phyloP scores from a whole-genome alignment of 768 basidiomycete species.

The Kwoniella bestiolae region DNA sequence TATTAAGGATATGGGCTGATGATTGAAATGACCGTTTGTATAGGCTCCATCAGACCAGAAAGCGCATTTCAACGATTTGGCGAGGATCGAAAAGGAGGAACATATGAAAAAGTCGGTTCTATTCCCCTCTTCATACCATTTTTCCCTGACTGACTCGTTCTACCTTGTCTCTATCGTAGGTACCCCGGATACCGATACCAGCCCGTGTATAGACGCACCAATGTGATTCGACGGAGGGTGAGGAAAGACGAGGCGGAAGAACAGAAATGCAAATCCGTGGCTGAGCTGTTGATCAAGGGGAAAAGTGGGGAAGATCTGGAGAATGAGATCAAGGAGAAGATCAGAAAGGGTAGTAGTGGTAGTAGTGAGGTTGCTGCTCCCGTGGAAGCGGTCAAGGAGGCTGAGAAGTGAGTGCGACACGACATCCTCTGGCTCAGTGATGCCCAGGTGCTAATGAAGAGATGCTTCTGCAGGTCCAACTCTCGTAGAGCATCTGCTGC shows the following conservation, averaged over 20 bases:
- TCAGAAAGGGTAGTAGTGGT: slow-evolving; percentile 6
- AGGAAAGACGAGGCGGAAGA: slow-evolving; percentile 54
- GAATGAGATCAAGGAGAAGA: slow-evolving; percentile 48
- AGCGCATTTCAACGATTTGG: slow-evolving; percentile 52
- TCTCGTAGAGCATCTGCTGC: slow-evolving; percentile 26
- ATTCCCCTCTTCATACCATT: not conserved
- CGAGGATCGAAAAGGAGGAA: slow-evolving; percentile 54
- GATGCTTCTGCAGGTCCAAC: not conserved
- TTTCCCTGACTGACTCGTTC: not conserved
- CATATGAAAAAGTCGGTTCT: slow-evolving; percentile 51
- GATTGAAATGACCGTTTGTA: too few species aligned
- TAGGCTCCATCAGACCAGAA: slow-evolving; percentile 50
- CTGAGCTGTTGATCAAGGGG: slow-evolving; percentile 48
- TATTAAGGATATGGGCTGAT: too few species aligned
- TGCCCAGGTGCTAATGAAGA: not conserved
- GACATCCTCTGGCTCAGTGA: not conserved
- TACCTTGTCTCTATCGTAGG: slow-evolving; percentile 1
- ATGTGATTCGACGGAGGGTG: slow-evolving; percentile 51
- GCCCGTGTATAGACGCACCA: slow-evolving; percentile 53
- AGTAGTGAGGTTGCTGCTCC: not conserved
- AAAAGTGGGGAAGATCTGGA: slow-evolving; percentile 49
- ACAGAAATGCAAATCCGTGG: slow-evolving; percentile 48
- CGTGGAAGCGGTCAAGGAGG: not conserved
- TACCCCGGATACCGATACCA: slow-evolving; percentile 57
- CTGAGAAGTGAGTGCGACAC: slow-evolving; percentile 12